Evolutionary conservation across 2,329 filamentous ascomycete genomes (phyloP), one percentile per base, ranked within the genome.

Genomic region (Cladosporium sp.): DNA sequence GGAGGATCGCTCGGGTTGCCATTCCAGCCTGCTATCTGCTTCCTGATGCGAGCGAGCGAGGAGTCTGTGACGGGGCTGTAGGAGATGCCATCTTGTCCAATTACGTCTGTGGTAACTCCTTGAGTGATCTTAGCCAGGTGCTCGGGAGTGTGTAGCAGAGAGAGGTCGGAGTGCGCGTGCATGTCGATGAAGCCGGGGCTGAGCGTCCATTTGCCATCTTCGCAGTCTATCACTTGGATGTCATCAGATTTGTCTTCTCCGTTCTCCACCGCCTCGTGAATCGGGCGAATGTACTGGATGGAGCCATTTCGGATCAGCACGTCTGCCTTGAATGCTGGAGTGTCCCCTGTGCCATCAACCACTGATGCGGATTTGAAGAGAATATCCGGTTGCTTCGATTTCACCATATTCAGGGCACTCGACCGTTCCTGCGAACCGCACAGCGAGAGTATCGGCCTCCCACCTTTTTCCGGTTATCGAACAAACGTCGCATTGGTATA

Each of bases 11-110:
- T 43, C 2, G 62, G 62, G 19, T 63, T 60, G 8, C 61, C 62
- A 41, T 65, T 65, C 62, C 62, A 65, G 22, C 62, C 62, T 6
- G 61, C 55, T 14, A 65, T 65, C 52, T 65, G 62, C 52, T 62
- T 58, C 31, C 59, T 50, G 51, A 65, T 62, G 9, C 61, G 53
- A 13, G 46, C 48, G 52, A 64, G 56, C 7, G 59, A 51, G 7
- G 35, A 49, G 44, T 63, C 61, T 18, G 59, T 56, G 8, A 61
- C 58, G 2, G 62, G 62, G 41, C 55, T 54, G 50, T 65, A 65
- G 14, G 55, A 59, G 37, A 65, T 63, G n/a, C 62, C 62, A 45
- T 65, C 62, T 40, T 65, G 62, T 3, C 62, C 62, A 9, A 65
- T 55, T n/a, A 65, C 61, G 53, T 65, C 62, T 2, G 58, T 61